phyloP scores from a whole-genome alignment of 2,329 filamentous ascomycete species.

The Trichothecium roseum region DNA sequence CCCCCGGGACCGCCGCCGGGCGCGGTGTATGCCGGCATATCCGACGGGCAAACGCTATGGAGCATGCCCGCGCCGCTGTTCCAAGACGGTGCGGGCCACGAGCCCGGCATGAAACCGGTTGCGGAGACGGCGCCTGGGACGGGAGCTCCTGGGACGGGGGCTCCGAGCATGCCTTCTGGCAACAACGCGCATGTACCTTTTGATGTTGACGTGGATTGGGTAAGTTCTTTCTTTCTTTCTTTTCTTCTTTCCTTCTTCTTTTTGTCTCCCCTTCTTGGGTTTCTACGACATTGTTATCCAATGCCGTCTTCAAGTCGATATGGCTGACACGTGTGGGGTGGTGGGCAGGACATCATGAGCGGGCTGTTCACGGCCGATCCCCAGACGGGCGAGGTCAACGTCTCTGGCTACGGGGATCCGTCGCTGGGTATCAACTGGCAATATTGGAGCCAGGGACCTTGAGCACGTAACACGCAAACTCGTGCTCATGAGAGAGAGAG shows the following conservation, averaged over 20 bases:
- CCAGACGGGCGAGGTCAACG: constrained; percentile 24
- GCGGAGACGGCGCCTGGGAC: too few relatives aligned
- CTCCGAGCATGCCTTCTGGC: too few relatives aligned
- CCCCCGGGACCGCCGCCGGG: neutral
- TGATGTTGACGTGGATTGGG: constrained; percentile 48
- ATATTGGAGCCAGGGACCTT: constrained; percentile 3
- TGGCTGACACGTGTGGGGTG: too few relatives aligned
- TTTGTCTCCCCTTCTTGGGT: too few relatives aligned
- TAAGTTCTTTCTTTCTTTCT: too few relatives aligned
- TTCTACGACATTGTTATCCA: too few relatives aligned
- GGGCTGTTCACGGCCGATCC: constrained; percentile 26
- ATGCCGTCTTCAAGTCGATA: too few relatives aligned
- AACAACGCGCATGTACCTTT: constrained; percentile 10
- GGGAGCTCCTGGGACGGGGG: too few relatives aligned
- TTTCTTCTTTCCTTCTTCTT: too few relatives aligned
- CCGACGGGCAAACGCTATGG: constrained; percentile 38
- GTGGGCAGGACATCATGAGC: constrained; percentile 22
- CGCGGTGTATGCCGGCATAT: constrained; percentile 35
- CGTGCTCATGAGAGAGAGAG: neutral
- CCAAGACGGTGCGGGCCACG: neutral
- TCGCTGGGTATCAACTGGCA: constrained; percentile 21
- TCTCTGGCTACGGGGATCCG: constrained; percentile 26
- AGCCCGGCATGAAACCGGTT: neutral
- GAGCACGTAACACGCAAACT: too few relatives aligned
- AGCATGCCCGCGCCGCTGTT: constrained; percentile 11